Percentiles rank a stretch among this genome's conserved stretches.
phyloP scores from a whole-genome alignment of 1,284 basidiomycete species.

The Rhodotorula sp. region DNA sequence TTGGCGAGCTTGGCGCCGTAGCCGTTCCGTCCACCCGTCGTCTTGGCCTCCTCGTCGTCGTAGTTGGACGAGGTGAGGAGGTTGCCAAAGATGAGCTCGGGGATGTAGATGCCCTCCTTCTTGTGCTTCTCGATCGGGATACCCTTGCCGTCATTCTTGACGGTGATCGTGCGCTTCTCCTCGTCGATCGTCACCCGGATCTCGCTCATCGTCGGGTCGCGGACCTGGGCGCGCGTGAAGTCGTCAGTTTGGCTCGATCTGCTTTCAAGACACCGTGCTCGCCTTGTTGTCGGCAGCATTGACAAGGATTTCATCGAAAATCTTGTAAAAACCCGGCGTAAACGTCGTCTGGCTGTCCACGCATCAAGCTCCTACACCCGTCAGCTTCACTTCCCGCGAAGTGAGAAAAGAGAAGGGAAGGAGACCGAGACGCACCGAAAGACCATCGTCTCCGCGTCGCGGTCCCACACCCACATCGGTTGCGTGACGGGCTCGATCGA shows the following conservation, averaged over 20 bases:
- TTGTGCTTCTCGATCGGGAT: slow-evolving; percentile 97
- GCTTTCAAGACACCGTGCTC: slow-evolving; percentile 18
- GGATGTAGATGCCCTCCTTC: slow-evolving; percentile 91
- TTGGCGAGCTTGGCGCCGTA: slow-evolving; percentile 98
- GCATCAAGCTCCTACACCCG: too few species aligned
- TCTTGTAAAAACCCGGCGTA: slow-evolving; percentile 99
- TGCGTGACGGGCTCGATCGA: slow-evolving; percentile 83
- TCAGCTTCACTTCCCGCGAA: background rate
- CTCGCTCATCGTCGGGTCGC: slow-evolving; percentile 81
- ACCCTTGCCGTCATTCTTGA: slow-evolving; percentile 93
- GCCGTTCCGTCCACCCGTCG: slow-evolving; percentile 97
- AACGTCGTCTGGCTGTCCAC: slow-evolving; percentile 61
- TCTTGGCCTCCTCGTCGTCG: slow-evolving; percentile 97
- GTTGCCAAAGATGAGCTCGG: slow-evolving; percentile 96
- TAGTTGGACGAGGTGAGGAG: slow-evolving; percentile 96
- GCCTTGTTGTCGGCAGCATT: slow-evolving; percentile 99
- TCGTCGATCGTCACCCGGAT: slow-evolving; percentile 84
- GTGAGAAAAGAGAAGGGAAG: background rate
- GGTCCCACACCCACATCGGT: slow-evolving; percentile 85
- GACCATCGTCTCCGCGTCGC: slow-evolving; percentile 73
- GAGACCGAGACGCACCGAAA: slow-evolving; percentile 52
- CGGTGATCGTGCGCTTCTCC: slow-evolving; percentile 80
- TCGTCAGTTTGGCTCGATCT: background rate
- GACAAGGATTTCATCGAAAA: slow-evolving; percentile 98
- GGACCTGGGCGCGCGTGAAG: slow-evolving; percentile 62